Evolutionary conservation across 371 early-diverging fungal species (phyloP).

Genomic region (Haplosporangium sp.): DNA sequence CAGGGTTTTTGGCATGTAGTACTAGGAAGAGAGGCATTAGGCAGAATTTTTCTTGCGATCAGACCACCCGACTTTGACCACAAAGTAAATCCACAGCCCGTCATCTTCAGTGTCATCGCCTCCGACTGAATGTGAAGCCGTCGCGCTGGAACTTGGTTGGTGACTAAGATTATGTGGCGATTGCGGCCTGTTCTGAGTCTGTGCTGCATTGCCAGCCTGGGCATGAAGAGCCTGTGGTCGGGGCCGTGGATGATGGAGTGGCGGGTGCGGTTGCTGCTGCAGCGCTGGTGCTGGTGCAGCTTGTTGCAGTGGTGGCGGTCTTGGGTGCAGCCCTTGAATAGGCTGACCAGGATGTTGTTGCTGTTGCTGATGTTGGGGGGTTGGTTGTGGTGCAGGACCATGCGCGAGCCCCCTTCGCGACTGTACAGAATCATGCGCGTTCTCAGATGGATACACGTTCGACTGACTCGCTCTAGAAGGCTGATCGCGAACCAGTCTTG

Average conservation of each 20-base stretch:
- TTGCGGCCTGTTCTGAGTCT: not conserved
- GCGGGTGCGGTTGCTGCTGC: constrained; percentile 12
- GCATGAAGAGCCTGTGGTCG: constrained; percentile 11
- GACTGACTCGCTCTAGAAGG: constrained; percentile 14
- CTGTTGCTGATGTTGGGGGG: constrained; percentile 14
- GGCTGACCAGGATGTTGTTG: constrained; percentile 7
- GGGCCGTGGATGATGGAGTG: not conserved
- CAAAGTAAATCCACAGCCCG: constrained; percentile 53
- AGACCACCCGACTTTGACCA: constrained; percentile 53
- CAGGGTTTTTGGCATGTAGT: too few species aligned
- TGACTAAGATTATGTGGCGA: not conserved
- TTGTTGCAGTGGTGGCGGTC: constrained; percentile 7
- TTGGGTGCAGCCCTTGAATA: not conserved
- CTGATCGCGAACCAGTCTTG: constrained; percentile 33
- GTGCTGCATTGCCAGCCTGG: not conserved
- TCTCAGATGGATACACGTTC: not conserved
- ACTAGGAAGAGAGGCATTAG: too few species aligned
- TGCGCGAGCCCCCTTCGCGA: not conserved
- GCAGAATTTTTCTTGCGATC: constrained; percentile 12
- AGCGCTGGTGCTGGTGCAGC: constrained; percentile 10
- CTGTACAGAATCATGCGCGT: not conserved
- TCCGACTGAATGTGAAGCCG: not conserved
- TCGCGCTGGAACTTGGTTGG: too few species aligned
- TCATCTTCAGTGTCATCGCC: constrained; percentile 38
- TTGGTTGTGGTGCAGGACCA: not conserved